Evolutionary conservation across 768 basidiomycete species (phyloP).

Genomic region (Boletus rubroflammeus): DNA sequence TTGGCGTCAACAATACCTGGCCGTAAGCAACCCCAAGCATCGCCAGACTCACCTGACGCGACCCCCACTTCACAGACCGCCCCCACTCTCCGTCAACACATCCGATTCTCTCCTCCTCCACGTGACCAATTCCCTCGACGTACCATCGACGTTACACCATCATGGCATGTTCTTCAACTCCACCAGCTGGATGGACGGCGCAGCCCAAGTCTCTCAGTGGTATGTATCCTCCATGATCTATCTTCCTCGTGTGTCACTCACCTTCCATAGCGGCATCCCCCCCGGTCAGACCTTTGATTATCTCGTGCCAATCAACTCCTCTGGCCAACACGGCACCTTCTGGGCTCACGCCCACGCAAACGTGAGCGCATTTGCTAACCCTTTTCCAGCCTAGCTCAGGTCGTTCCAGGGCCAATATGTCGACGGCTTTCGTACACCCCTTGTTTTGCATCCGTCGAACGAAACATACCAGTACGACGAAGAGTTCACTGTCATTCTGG

Average conservation of each 20-base stretch:
- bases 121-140: constrained; percentile 65
- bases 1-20: constrained; percentile 93
- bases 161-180: constrained; percentile 96
- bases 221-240: constrained; percentile 23
- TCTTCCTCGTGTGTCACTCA: background rate
- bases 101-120: constrained; percentile 77
- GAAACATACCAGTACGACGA: constrained; percentile 80
- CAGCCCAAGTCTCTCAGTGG: constrained; percentile 82
- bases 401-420: constrained; percentile 74
- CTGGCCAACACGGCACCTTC: constrained; percentile 75
- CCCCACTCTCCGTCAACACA: constrained; percentile 68
- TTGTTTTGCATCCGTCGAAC: constrained; percentile 67
- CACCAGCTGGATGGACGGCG: constrained; percentile 87
- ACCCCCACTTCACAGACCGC: constrained; percentile 56
- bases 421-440: constrained; percentile 87
- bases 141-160: constrained; percentile 74
- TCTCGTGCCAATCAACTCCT: constrained; percentile 62
- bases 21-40: constrained; percentile 55
- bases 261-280: constrained; percentile 63
- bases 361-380: constrained; percentile 12
- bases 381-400: background rate
- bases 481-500: constrained; percentile 81
- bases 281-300: constrained; percentile 70
- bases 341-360: constrained; percentile 74
- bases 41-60: no score